Evolutionary conservation across 345 rosid species (phyloP).

Genomic region (Salix koriyanagi): DNA sequence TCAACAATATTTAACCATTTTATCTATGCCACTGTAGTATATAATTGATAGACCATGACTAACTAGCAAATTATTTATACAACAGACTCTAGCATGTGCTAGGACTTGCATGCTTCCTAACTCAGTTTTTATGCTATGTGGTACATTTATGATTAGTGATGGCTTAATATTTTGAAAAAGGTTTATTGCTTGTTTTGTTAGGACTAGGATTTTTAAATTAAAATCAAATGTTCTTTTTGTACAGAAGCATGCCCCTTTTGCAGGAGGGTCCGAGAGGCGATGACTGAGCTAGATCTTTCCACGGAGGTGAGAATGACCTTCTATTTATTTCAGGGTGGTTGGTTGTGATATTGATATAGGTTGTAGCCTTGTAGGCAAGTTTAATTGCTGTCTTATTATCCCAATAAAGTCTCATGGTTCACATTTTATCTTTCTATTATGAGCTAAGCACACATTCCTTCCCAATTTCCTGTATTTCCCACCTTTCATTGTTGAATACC

Average conservation of each 20-base stretch:
- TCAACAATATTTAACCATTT: not conserved
- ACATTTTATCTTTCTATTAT: not conserved
- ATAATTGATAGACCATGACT: not conserved
- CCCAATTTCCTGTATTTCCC: not conserved
- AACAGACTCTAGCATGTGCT: not conserved
- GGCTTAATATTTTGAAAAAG: not conserved
- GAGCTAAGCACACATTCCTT: not conserved
- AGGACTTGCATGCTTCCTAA: not conserved
- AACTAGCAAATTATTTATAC: not conserved
- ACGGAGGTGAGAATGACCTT: constrained; percentile 44
- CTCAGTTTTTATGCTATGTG: not conserved
- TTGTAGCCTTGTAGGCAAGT: not conserved
- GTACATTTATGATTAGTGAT: not conserved
- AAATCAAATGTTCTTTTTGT: constrained; percentile 15
- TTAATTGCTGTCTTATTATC: not conserved
- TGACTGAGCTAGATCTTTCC: constrained; percentile 84
- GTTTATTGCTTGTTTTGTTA: not conserved
- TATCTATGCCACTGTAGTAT: not conserved
- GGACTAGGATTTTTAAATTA: constrained; percentile 1
- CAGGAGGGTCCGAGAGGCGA: constrained; percentile 75
- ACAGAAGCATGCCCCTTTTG: constrained; percentile 92
- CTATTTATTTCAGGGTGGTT: not conserved
- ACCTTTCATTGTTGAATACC: too few species aligned
- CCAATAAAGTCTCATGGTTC: not conserved
- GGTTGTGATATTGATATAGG: not conserved